Conservation (phyloP, 2,329 filamentous ascomycete species). For the Paraphoma chrysanthemicola region DNA sequence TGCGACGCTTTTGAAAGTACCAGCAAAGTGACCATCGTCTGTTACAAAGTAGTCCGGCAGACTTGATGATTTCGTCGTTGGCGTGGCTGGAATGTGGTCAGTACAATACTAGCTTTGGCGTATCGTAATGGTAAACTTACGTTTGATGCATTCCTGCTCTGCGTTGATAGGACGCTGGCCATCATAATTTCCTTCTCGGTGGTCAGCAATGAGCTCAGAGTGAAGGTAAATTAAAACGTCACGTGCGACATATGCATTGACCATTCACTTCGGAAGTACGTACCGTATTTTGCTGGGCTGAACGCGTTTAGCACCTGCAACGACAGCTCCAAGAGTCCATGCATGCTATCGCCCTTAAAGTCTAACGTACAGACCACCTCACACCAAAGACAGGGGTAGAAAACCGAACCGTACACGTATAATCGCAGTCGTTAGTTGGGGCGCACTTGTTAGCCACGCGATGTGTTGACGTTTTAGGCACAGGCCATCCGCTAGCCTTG, state of each 20-base stretch:
- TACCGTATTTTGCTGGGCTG: conserved; percentile 23
- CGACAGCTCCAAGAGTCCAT: conserved; percentile 31
- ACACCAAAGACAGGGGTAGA: neutral
- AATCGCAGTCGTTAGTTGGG: neutral
- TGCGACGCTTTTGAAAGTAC: conserved; percentile 11
- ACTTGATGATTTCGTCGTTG: conserved; percentile 25
- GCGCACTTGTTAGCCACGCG: neutral
- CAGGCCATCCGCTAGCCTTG: neutral
- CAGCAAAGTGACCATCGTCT: conserved; percentile 37
- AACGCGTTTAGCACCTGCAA: conserved; percentile 32
- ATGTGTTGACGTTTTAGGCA: neutral
- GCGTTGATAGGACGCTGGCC: conserved; percentile 23
- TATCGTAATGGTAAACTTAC: conserved; percentile 19
- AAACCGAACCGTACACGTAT: neutral
- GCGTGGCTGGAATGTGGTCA: conserved; percentile 18
- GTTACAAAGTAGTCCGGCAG: conserved; percentile 45
- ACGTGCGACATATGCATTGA: neutral
- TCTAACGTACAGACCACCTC: no score
- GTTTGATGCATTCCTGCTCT: conserved; percentile 20
- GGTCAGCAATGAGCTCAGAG: neutral
- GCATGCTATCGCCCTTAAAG: conserved; percentile 18
- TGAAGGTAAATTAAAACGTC: neutral
- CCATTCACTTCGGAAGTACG: conserved; percentile 2
- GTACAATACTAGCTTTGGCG: no score
- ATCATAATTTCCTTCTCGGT: conserved; percentile 9